These are phyloP conservation scores for Phytophthora agathidicida DNA, from an alignment of 352 stramenopile genomes.

Conservation along the genomic window DNA sequence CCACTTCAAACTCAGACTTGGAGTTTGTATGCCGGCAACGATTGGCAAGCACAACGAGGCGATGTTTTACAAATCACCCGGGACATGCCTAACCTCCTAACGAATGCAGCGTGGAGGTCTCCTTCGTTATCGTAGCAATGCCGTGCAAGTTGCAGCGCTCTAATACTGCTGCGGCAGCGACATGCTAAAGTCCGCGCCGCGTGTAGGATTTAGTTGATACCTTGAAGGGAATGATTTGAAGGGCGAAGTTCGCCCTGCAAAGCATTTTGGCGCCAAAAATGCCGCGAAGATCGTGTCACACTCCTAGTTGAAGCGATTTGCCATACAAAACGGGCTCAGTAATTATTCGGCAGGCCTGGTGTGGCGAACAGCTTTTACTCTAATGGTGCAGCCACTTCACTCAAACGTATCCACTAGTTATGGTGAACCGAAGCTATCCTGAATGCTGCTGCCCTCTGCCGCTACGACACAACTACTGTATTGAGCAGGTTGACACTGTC, in stretches of 20 bases:
- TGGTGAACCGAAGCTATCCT: slow-evolving; percentile 13
- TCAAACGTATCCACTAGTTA: slow-evolving; percentile 27
- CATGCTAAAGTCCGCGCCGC: not conserved
- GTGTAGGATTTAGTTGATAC: too few relatives aligned
- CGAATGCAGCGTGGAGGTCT: too few relatives aligned
- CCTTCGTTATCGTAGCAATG: not conserved
- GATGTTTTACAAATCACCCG: slow-evolving; percentile 29
- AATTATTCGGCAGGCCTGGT: too few relatives aligned
- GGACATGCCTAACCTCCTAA: slow-evolving; percentile 1
- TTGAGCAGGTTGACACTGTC: too few relatives aligned
- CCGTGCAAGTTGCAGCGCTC: not conserved
- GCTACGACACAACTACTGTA: not conserved
- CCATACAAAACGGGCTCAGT: too few relatives aligned
- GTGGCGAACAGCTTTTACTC: too few relatives aligned
- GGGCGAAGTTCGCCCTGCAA: slow-evolving; percentile 5
- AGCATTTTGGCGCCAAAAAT: slow-evolving; percentile 11
- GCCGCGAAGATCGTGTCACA: slow-evolving; percentile 26
- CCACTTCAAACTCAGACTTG: slow-evolving; percentile 31
- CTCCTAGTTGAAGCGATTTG: slow-evolving; percentile 14
- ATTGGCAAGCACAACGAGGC: slow-evolving; percentile 26
- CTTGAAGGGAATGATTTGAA: too few relatives aligned
- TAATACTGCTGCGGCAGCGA: not conserved
- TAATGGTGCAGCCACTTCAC: too few relatives aligned
- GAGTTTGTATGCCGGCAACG: slow-evolving; percentile 27
- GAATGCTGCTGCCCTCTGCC: not conserved